Evolutionary conservation across 1,139 yeast genomes (phyloP), one percentile per base, ranked within the genome.

Genomic region (Pneumocystis jirovecii): DNA sequence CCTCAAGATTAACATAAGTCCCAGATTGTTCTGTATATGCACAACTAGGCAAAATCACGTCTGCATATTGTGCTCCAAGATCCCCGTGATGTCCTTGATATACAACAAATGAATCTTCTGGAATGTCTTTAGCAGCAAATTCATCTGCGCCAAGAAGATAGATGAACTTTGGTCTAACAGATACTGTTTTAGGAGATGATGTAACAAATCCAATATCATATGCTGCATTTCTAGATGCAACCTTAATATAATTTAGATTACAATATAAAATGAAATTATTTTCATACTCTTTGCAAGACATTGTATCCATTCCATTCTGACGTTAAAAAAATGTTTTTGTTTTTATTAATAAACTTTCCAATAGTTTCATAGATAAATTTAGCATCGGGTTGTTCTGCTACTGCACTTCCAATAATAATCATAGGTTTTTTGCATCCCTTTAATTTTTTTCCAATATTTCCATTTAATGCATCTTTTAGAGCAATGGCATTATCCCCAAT

Each of bases 11-110:
- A 69, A 89, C 91, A 76, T 83, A 89, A n/a, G 95, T 89, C 68
- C 87, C 93, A 44, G 86, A 78, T 78, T 89, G 89, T 76, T 89
- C 96, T 61, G 96, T 89, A 81, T 86, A 89, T 61, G 96, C 96
- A 57, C 93, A 82, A 65, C 93, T 93, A 66, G 96, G 96, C 71
- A 89, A 82, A 68, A 89, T 83, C 61, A 89, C 95, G 74, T 89
- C 96, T 63, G 96, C 96, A 72, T 84, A 82, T 25, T 93, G 86
- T 42, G 96, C 96, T 71, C 96, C 96, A 57, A 83, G 76, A 71
- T 89, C 96, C 78, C 96, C 96, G 76, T 89, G 96, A 76, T 89
- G 96, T 66, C 96, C 96, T 78, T 89, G 91, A 78, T 89, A 89
- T 65, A 89, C 85, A 56, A 89, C 96, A 75, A 89, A 89, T 12